A percentile compares a stretch with the other conserved stretches of the same genome.
phyloP scores from a whole-genome alignment of 2,329 filamentous ascomycete genomes.

The Penicillium sp. region DNA sequence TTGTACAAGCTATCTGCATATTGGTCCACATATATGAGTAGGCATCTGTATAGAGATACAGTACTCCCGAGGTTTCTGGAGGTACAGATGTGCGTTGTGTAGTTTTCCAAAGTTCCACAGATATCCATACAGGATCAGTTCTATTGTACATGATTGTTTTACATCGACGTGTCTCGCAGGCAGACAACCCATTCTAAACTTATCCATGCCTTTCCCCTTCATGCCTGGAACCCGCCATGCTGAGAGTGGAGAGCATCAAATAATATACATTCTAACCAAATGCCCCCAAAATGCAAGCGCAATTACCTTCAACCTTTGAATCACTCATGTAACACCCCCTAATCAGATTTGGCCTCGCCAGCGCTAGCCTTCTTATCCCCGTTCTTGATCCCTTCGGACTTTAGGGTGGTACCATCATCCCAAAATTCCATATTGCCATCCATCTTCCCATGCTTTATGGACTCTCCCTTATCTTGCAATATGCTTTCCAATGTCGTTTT shows the following conservation, averaged over 20 bases:
- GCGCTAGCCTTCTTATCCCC: slow-evolving; percentile 8
- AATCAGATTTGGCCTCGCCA: neutral
- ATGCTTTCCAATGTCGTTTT: slow-evolving; percentile 47
- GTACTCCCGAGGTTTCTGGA: no score
- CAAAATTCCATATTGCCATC: slow-evolving; percentile 93
- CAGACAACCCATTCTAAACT: slow-evolving; percentile 10
- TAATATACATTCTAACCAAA: slow-evolving; percentile 10
- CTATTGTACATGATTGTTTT: neutral
- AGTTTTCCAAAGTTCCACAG: no score
- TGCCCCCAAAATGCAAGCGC: neutral
- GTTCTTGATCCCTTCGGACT: slow-evolving; percentile 9
- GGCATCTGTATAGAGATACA: neutral
- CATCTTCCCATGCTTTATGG: slow-evolving; percentile 74
- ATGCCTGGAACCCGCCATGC: slow-evolving; percentile 27
- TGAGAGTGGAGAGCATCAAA: slow-evolving; percentile 22
- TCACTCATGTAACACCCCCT: neutral
- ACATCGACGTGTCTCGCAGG: neutral
- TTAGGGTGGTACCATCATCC: slow-evolving; percentile 64
- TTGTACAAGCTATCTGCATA: slow-evolving; percentile 8
- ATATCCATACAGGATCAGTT: neutral
- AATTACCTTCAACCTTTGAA: neutral
- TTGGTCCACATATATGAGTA: neutral
- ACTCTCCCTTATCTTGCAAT: slow-evolving; percentile 55
- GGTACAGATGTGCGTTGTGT: no score
- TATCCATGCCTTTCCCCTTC: slow-evolving; percentile 7